Evolutionary conservation across 73 alveolate genomes (phyloP).

Genomic region (Tetrahymena malaccensis): DNA sequence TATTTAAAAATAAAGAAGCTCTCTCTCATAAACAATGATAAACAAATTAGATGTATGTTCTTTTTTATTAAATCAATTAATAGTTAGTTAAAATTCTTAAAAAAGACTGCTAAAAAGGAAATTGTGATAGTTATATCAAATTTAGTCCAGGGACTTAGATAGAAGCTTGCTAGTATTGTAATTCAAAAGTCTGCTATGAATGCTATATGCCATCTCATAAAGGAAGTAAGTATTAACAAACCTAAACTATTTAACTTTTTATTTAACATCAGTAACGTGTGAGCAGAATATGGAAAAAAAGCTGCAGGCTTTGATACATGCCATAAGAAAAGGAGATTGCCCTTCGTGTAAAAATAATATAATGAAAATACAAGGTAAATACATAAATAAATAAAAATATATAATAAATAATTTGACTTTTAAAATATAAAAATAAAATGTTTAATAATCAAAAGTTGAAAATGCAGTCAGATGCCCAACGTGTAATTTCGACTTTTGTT

Average conservation of each 20-base stretch:
- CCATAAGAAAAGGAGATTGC: not conserved
- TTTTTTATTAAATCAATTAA: not conserved
- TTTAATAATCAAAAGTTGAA: not conserved
- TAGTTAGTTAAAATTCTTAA: no score
- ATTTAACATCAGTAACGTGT: not conserved
- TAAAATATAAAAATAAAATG: not conserved
- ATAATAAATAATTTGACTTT: not conserved
- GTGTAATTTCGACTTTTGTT: not conserved
- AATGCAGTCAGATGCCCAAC: not conserved
- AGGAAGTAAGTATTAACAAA: not conserved
- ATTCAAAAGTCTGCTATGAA: not conserved
- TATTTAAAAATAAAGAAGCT: not conserved
- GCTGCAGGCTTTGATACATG: not conserved
- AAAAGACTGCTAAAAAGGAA: not conserved
- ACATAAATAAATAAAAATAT: not conserved
- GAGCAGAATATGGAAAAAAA: not conserved
- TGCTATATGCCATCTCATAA: not conserved
- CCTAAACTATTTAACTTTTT: not conserved
- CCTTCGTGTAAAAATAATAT: not conserved
- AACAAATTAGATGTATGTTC: not conserved
- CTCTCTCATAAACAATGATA: not conserved
- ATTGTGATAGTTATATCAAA: not conserved
- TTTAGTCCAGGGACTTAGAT: not conserved
- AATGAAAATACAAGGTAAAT: not conserved
- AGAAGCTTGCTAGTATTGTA: not conserved